A percentile compares a stretch with the other conserved stretches of the same genome.
These are phyloP conservation scores for Pyricularia pennisetigena DNA, from an alignment of 2,329 filamentous ascomycete species.

Conservation along the genomic window DNA sequence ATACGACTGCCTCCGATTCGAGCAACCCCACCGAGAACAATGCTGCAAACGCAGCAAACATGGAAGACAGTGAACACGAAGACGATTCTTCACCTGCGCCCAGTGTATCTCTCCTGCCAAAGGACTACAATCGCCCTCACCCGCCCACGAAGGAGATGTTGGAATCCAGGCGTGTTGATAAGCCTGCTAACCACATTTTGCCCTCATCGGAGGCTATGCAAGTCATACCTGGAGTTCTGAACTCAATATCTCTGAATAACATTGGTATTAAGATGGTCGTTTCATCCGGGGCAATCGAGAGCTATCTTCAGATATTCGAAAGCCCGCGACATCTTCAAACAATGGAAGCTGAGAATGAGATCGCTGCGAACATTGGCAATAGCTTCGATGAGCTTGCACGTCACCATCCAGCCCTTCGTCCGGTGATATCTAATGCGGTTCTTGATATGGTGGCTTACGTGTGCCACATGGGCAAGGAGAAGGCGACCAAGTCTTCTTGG, in stretches of 20 bases:
- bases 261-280: conserved; percentile 81
- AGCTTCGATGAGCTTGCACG: conserved; percentile 91
- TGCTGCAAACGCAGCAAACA: neutral
- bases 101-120: conserved; percentile 26
- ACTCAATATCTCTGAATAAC: conserved; percentile 87
- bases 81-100: conserved; percentile 25
- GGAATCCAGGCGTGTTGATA: conserved; percentile 28
- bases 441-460: conserved; percentile 83
- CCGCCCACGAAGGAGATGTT: conserved; percentile 43
- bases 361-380: conserved; percentile 65
- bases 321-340: conserved; percentile 80
- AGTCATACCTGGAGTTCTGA: conserved; percentile 78
- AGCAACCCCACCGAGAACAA: conserved; percentile 13
- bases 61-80: conserved; percentile 20
- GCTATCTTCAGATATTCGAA: conserved; percentile 94
- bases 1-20: conserved; percentile 13
- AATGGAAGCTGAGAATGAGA: conserved; percentile 57
- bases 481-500: conserved; percentile 58
- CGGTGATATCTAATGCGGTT: conserved; percentile 73
- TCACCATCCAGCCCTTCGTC: conserved; percentile 79
- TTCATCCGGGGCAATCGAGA: conserved; percentile 69
- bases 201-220: conserved; percentile 83
- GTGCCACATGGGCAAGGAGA: conserved; percentile 59
- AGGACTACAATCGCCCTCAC: conserved; percentile 33
- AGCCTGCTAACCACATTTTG: conserved; percentile 63